Base-by-base conservation (phyloP, 139 green algal genomes). In the Coelastrella sp. region DNA sequence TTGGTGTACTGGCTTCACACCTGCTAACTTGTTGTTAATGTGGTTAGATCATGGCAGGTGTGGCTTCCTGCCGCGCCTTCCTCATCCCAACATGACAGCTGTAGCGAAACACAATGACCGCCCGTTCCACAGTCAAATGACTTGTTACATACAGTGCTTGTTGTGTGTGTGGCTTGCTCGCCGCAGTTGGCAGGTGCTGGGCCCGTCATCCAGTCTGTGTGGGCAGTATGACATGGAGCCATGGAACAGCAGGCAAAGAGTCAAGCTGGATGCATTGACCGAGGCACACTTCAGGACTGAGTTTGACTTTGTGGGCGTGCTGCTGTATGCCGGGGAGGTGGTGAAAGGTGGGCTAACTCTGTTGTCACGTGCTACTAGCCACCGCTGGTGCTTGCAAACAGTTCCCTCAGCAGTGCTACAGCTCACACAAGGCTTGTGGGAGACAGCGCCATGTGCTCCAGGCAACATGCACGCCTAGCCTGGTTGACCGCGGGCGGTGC, bases 221-320 rank as follows among this genome's bases (percentile, higher is more conserved):
- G 59, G 17, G 5, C 57, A 79, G 56, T 58, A 65, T 14, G n/a
- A 89, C 84, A 8, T 80, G 17, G 19, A 47, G 0, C 66, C 66
- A 65, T 89, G 73, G 68, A 23, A 81, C 66, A 57, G 23, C 54
- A 68, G 56, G 16, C 19, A 19, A 32, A 74, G n/a, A 66, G 60
- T 59, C 17, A 65, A 56, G 58, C 47, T 81, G 8, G 6, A 4
- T 13, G 6, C 74, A 14, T 76, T 89, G 56, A 58, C 16, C 8
- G n/a, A n/a, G 8, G 57, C 11, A 5, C 4, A 57, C 23, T 7
- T 54, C 17, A 75, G 79, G 19, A 60, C 57, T 68, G 73, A 89
- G 57, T 83, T 89, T 83, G 85, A 89, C 85, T 83, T 89, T 80
- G 59, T 65, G 47, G 85, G 85, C 4, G 56, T 89, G 85, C 73